Conservation (phyloP, 495 filamentous ascomycete species). For the Aspergillus wentii region DNA sequence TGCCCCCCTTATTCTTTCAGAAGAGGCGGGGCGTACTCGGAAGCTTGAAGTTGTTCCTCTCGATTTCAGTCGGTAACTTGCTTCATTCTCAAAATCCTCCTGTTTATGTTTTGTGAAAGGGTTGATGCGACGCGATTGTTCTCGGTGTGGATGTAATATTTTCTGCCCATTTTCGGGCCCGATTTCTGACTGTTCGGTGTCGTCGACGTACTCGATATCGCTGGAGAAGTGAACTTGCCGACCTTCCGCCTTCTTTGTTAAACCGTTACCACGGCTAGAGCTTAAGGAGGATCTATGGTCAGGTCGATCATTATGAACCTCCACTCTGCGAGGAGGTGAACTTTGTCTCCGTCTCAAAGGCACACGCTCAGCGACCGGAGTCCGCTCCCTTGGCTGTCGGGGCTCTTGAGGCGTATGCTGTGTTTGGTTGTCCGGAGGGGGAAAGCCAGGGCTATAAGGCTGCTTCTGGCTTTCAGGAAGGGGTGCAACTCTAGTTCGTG, state of each 20-base stretch:
- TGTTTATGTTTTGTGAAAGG: not conserved
- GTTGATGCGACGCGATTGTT: not conserved
- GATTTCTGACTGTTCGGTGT: constrained; percentile 1
- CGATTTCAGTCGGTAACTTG: constrained; percentile 1
- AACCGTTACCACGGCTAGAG: constrained; percentile 1
- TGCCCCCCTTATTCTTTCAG: not conserved
- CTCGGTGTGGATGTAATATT: not conserved
- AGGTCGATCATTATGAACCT: constrained; percentile 10
- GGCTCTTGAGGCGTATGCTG: constrained; percentile 1
- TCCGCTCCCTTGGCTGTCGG: constrained; percentile 16
- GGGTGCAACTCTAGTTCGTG: not conserved
- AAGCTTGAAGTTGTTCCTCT: not conserved
- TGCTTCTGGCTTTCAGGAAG: not conserved
- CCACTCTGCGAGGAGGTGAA: constrained; percentile 2
- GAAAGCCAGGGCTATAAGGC: not conserved
- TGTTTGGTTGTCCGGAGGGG: not conserved
- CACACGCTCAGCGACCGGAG: constrained; percentile 15
- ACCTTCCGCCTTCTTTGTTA: constrained; percentile 2
- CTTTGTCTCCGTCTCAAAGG: constrained; percentile 9
- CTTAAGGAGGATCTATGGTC: not conserved
- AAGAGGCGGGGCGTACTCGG: not conserved
- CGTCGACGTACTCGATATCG: constrained; percentile 6
- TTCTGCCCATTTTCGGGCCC: not conserved
- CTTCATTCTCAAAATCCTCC: not conserved
- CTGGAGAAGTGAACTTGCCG: constrained; percentile 15